Base-by-base conservation (phyloP, 352 stramenopile species). In the Blastocystis sp. region DNA sequence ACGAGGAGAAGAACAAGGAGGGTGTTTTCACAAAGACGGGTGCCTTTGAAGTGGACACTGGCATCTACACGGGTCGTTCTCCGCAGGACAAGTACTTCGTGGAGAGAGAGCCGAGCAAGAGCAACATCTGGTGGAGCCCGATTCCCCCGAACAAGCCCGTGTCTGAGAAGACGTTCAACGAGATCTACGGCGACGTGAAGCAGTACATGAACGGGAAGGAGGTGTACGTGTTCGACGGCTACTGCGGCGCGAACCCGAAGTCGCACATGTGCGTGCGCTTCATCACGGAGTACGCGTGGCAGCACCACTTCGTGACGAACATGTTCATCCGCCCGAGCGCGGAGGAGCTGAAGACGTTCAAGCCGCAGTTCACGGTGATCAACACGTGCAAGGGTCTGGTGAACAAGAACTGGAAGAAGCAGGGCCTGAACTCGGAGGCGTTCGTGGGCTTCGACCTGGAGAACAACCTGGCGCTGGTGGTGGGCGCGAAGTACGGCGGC, bases 21-120 rank as follows among this genome's bases (percentile, higher is more conserved):
- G 94, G 93, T 45, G 94, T 96, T 62, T 92, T 97, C 67, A 95
- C 94, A 70, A 95, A 95, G 62, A 92, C 92, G 29, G 95, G 96
- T 90, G 98, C 96, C 69, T 98, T 98, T 92, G 95, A 94, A 39
- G 97, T 99, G 67, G 96, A 98, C 92, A 99, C 97, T 70, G 96
- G 97, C 89, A 98, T 98, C 92, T 99, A 98, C 93, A 99, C 97
- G 26, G 97, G 97, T 88, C 95, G 96, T 74, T 98, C 95, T 91
- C 97, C 97, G 78, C 98, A 98, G 93, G 96, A 99, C 93, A 98
- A 98, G 93, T 99, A 95, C 93, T 95, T 98, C 80, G 97, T 99
- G 31, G 93, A 97, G 90, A 95, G 98, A 91, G 91, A 91, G 59
- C 94, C 94, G 35, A 96, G 93, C 66, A 96, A 94, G 67, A 94